Percentiles rank a stretch among this genome's conserved stretches.
phyloP scores from a whole-genome alignment of 2,329 filamentous ascomycete genomes.

The Aspergillus pseudoglaucus region DNA sequence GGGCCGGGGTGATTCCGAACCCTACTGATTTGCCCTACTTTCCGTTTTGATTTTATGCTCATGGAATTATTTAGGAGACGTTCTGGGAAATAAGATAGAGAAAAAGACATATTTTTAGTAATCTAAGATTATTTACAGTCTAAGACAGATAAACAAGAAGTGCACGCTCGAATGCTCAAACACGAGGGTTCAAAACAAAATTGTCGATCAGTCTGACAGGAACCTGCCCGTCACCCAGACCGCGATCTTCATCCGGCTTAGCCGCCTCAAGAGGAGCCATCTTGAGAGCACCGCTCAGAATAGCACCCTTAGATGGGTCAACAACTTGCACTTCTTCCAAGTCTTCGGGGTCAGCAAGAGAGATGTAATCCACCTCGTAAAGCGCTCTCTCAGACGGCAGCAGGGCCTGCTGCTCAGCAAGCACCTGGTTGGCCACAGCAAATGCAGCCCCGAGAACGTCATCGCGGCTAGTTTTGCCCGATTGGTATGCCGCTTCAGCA shows the following conservation, averaged over 20 bases:
- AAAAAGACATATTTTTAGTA: too few relatives aligned
- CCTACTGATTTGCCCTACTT: constrained; percentile 28
- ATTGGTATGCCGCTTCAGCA: constrained; percentile 61
- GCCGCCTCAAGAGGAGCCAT: constrained; percentile 75
- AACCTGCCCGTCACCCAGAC: constrained; percentile 65
- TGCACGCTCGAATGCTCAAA: constrained; percentile 5
- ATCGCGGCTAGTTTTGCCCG: constrained; percentile 49
- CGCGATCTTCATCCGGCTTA: constrained; percentile 61
- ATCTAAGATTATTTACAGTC: background rate
- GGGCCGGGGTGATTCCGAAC: constrained; percentile 22
- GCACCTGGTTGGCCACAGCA: constrained; percentile 49
- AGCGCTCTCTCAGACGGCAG: constrained; percentile 55
- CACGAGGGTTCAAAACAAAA: constrained; percentile 56
- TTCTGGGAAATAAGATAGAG: too few relatives aligned
- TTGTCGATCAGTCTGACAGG: constrained; percentile 90
- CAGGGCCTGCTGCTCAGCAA: constrained; percentile 57
- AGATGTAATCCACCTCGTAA: constrained; percentile 89
- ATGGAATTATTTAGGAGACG: too few relatives aligned
- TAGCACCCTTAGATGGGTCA: constrained; percentile 64
- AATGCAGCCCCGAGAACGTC: constrained; percentile 68
- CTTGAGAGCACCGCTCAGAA: constrained; percentile 84
- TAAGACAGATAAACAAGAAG: background rate
- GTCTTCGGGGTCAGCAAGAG: constrained; percentile 75
- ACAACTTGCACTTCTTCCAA: constrained; percentile 71
- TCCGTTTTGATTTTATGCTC: constrained; percentile 11